Evolutionary conservation across 768 basidiomycete genomes (phyloP), one percentile per base, ranked within the genome.

Genomic region (Amanita polypyramis): DNA sequence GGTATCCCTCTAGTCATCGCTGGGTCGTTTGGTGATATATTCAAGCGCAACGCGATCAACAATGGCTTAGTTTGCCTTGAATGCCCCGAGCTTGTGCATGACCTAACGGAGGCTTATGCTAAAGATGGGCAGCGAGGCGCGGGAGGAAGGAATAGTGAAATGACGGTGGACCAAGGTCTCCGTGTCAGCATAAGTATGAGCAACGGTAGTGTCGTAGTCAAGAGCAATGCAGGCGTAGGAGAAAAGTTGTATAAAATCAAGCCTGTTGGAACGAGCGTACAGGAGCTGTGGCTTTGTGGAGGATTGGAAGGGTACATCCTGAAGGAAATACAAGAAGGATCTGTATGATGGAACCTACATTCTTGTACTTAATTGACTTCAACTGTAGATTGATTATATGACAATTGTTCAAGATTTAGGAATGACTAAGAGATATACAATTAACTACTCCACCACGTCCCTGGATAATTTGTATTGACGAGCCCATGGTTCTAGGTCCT

Each of bases 1-100:
- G 95, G 96, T 12, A 68, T 99, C 3, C 91, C 92, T 3, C 70
- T 96, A 43, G 92, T 99, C 47, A 76, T 99, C 50, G 92, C 92
- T n/a, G 96, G 94, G 29, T 96, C 93, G 25, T 99, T 99, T 56
- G 95, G 96, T 8, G 96, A 99, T 63, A 98, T 98, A 59, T 99
- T 96, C 76, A 97, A 98, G 71, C 82, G 96, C 27, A 99, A 99
- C 64, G 87, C 92, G 14, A 98, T 98, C 69, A 99, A 99, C 69
- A 98, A 99, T 61, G 95, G 93, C 8, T 73, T 99, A 5, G 89
- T 99, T 43, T 96, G 96, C 60, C 65, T 97, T 38, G 95, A 98
- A 66, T 85, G 80, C 50, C 94, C 95, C 0, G 87, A 86, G 58
- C 77, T 99, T 34, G 85, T 98, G 14, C 66, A 70, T 14, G 92